Evolutionary conservation across 805 yeast genomes (phyloP).

Genomic region (Trichomonascus vanleenenianus): DNA sequence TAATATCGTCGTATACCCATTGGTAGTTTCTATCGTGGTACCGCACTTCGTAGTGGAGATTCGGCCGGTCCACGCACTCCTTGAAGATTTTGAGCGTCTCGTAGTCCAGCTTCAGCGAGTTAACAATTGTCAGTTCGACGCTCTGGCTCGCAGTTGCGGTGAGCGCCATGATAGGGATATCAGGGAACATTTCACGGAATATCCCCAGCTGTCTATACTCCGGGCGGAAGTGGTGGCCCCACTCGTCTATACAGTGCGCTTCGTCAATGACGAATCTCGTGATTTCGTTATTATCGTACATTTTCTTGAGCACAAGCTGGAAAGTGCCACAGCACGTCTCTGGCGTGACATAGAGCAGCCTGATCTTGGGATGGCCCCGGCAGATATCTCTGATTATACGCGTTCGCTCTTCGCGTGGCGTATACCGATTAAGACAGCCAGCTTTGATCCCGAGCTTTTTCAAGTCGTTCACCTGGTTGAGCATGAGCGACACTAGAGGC

Average conservation of each 20-base stretch:
- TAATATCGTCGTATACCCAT: slow-evolving; percentile 29
- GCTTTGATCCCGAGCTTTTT: slow-evolving; percentile 63
- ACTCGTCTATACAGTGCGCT: slow-evolving; percentile 95
- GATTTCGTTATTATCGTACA: slow-evolving; percentile 50
- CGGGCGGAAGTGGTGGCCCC: slow-evolving; percentile 99
- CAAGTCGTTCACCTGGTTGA: slow-evolving; percentile 88
- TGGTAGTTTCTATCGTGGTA: slow-evolving; percentile 36
- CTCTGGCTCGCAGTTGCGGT: slow-evolving; percentile 96
- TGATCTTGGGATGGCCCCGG: slow-evolving; percentile 47
- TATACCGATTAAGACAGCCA: slow-evolving; percentile 80
- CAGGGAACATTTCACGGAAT: slow-evolving; percentile 67
- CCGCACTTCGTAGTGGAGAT: slow-evolving; percentile 69
- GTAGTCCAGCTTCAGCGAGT: slow-evolving; percentile 45
- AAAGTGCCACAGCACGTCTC: slow-evolving; percentile 79
- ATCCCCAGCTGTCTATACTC: slow-evolving; percentile 77
- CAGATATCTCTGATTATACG: slow-evolving; percentile 51
- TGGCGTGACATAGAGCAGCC: slow-evolving; percentile 82
- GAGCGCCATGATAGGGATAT: slow-evolving; percentile 86
- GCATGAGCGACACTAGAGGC: slow-evolving; percentile 93
- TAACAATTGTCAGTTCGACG: slow-evolving; percentile 33
- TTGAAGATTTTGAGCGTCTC: slow-evolving; percentile 42
- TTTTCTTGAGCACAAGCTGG: slow-evolving; percentile 48
- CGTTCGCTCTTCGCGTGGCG: slow-evolving; percentile 49
- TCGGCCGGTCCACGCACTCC: slow-evolving; percentile 88
- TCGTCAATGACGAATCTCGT: slow-evolving; percentile 93